phyloP scores from a whole-genome alignment of 2,329 filamentous ascomycete species.

The Aspergillus pseudoviridinutans region DNA sequence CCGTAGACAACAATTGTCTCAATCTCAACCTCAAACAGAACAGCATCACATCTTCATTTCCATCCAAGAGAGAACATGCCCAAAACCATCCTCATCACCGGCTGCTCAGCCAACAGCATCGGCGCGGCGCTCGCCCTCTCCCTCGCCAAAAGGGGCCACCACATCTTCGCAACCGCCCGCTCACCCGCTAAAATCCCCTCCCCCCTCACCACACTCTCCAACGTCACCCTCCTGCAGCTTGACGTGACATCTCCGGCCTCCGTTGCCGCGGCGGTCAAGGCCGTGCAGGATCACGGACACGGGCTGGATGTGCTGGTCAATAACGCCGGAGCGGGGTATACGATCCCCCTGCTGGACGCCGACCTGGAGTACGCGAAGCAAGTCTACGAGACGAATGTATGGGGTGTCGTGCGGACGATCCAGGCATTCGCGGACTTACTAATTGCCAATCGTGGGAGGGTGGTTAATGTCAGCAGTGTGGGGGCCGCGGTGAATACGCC shows the following conservation, averaged over 20 bases:
- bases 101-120: slow-evolving; percentile 38
- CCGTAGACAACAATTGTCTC: too few relatives aligned
- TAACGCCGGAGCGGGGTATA: slow-evolving; percentile 35
- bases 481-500: slow-evolving; percentile 30
- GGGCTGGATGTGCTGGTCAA: slow-evolving; percentile 40
- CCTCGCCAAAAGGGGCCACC: slow-evolving; percentile 35
- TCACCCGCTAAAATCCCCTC: slow-evolving; percentile 28
- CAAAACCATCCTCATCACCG: slow-evolving; percentile 11
- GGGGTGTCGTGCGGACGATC: slow-evolving; percentile 19
- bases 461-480: slow-evolving; percentile 22
- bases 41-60: too few relatives aligned
- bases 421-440: slow-evolving; percentile 28
- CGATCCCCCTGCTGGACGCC: slow-evolving; percentile 23
- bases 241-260: slow-evolving; percentile 21
- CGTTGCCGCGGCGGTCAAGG: slow-evolving; percentile 14
- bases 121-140: slow-evolving; percentile 38
- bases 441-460: slow-evolving; percentile 18
- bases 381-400: slow-evolving; percentile 34
- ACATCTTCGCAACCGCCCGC: slow-evolving; percentile 44
- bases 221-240: slow-evolving; percentile 21
- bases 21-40: too few relatives aligned
- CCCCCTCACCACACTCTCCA: slow-evolving; percentile 18
- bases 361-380: slow-evolving; percentile 19
- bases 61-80: not conserved
- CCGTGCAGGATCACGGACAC: slow-evolving; percentile 14